Evolutionary conservation across 257 asterid species (phyloP), one percentile per base, ranked within the genome.

Genomic region (Solanum appendiculatum): DNA sequence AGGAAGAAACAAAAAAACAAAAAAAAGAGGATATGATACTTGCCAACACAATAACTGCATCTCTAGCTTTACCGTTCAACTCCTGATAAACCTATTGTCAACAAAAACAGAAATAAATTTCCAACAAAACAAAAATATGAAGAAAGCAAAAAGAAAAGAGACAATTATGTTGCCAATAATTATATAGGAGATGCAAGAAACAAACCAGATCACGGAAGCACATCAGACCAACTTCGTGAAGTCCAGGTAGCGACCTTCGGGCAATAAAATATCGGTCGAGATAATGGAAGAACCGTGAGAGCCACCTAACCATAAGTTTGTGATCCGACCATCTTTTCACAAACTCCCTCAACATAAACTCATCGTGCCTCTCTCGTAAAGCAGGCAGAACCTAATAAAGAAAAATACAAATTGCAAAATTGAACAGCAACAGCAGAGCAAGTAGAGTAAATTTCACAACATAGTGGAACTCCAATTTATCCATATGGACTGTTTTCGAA

Each of bases 271-370:
- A 93, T 40, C 93, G 89, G 85, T 94, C 93, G 70, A 94, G 93
- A 89, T 93, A 94, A 80, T 87, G 29, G 85, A 93, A 93, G 88
- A 92, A 93, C 36, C 91, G 89, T 23, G 94, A 87, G 39, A 94
- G 94, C 97, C 95, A 93, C 88, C 88, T 88, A 70, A 90, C 91
- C 97, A 93, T 90, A 74, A 89, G 25, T 77, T 90, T 93, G 56
- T 94, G 95, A 88, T 90, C 87, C 1, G 25, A 74, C 95, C 97
- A 93, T 87, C 92, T 90, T 68, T 56, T 86, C 54, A 89, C 91
- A 86, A 94, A 90, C 75, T 93, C 97, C 87, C 73, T 92, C 88
- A 94, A 88, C 93, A 94, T 86, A 86, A 90, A 91, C 87, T 91
- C 94, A 44, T 87, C 93, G 13, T 90, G 89, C 80, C 87, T 93